A percentile compares a stretch with the other conserved stretches of the same genome.
These are phyloP conservation scores for Candida glaebosa DNA, from an alignment of 805 yeast genomes.

Conservation along the genomic window DNA sequence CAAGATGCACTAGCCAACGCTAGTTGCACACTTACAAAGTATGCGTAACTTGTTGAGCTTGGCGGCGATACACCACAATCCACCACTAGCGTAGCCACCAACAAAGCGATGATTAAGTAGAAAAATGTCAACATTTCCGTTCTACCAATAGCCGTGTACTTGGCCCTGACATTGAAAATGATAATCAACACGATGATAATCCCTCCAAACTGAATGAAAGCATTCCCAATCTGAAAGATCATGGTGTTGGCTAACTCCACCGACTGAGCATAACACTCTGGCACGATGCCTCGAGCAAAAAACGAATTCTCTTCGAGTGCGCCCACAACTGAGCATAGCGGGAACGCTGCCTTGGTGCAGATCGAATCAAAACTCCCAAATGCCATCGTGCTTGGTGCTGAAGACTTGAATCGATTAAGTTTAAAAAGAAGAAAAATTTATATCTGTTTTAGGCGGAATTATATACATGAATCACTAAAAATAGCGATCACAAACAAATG, in stretches of 20 bases:
- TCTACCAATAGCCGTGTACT: slow-evolving; percentile 94
- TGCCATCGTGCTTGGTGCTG: slow-evolving; percentile 36
- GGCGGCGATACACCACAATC: slow-evolving; percentile 95
- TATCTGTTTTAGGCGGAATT: background rate
- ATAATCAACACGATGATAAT: slow-evolving; percentile 64
- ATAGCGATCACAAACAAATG: no score
- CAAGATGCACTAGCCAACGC: slow-evolving; percentile 74
- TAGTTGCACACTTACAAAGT: slow-evolving; percentile 77
- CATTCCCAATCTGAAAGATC: slow-evolving; percentile 84
- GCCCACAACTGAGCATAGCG: slow-evolving; percentile 73
- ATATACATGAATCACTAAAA: background rate
- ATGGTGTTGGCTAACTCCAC: slow-evolving; percentile 87
- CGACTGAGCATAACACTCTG: slow-evolving; percentile 80
- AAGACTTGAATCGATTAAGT: no score
- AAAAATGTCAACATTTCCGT: slow-evolving; percentile 77
- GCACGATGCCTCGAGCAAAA: slow-evolving; percentile 58
- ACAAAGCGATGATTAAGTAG: slow-evolving; percentile 54
- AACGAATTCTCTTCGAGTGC: slow-evolving; percentile 36
- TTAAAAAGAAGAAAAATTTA: background rate
- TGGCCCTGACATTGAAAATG: slow-evolving; percentile 70
- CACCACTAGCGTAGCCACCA: slow-evolving; percentile 67
- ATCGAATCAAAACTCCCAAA: slow-evolving; percentile 65
- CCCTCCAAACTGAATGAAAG: slow-evolving; percentile 78
- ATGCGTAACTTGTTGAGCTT: slow-evolving; percentile 68
- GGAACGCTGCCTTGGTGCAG: slow-evolving; percentile 68